Percentiles rank a stretch among this genome's conserved stretches.
Conservation (phyloP, 2,329 filamentous ascomycete genomes). For the Tolypocladium tundrense region DNA sequence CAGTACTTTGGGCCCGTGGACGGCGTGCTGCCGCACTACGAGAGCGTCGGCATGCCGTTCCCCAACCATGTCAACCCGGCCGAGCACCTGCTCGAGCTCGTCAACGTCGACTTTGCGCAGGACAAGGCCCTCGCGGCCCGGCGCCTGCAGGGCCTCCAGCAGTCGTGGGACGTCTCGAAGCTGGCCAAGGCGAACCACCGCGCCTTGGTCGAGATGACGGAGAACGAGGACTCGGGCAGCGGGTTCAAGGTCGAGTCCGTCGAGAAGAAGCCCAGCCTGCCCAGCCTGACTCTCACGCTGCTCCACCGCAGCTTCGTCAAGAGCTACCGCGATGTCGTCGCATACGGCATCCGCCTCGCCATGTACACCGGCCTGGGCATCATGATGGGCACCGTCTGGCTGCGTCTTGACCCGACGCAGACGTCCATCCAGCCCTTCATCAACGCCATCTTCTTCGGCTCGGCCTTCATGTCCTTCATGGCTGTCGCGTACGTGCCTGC, state of each 20-base stretch:
- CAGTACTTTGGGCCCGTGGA: slow-evolving; percentile 62
- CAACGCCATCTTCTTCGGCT: slow-evolving; percentile 72
- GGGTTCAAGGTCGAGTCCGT: slow-evolving; percentile 7
- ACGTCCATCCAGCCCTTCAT: slow-evolving; percentile 69
- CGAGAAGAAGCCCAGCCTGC: slow-evolving; percentile 28
- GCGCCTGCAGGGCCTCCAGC: slow-evolving; percentile 15
- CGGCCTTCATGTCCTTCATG: slow-evolving; percentile 72
- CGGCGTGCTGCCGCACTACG: slow-evolving; percentile 53
- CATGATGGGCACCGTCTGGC: slow-evolving; percentile 83
- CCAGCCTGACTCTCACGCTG: slow-evolving; percentile 49
- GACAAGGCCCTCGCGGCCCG: slow-evolving; percentile 33
- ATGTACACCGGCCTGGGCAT: slow-evolving; percentile 73
- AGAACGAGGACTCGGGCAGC: slow-evolving; percentile 7
- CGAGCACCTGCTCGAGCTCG: slow-evolving; percentile 67
- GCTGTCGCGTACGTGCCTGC: slow-evolving; percentile 77
- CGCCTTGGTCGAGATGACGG: background rate
- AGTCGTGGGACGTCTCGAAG: slow-evolving; percentile 11
- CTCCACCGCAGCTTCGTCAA: slow-evolving; percentile 76
- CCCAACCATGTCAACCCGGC: slow-evolving; percentile 68
- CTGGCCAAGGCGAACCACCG: background rate
- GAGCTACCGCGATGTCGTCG: slow-evolving; percentile 72
- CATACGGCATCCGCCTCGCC: slow-evolving; percentile 69
- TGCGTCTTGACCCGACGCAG: slow-evolving; percentile 59
- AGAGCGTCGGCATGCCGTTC: slow-evolving; percentile 47
- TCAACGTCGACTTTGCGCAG: slow-evolving; percentile 64